Percentiles rank a stretch among this genome's conserved stretches.
Evolutionary conservation across 345 rosid species (phyloP).

Genomic region (Salix viminalis): DNA sequence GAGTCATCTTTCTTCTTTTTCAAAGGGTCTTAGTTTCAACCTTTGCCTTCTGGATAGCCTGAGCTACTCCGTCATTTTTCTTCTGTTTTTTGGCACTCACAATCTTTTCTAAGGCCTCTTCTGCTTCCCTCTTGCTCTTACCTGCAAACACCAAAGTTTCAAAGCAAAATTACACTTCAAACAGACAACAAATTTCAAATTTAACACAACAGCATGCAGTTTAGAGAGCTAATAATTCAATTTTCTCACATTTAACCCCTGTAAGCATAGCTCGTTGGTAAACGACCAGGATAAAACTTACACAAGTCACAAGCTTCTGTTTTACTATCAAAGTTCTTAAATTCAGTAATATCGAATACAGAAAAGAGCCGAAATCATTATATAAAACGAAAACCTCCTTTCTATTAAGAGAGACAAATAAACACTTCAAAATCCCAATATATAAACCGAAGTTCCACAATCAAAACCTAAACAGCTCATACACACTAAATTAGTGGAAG

Average conservation of each 20-base stretch:
- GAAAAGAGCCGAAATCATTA: not conserved
- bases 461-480: not conserved
- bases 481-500: not conserved
- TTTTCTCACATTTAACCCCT: not conserved
- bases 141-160: constrained; percentile 26
- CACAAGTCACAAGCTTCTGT: too few species aligned
- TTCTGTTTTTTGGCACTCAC: constrained; percentile 65
- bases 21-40: constrained; percentile 40
- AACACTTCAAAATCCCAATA: not conserved
- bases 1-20: constrained; percentile 50
- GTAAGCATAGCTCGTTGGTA: not conserved
- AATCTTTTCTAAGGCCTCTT: constrained; percentile 44
- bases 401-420: not conserved
- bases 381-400: not conserved
- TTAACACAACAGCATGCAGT: not conserved
- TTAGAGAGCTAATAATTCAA: not conserved
- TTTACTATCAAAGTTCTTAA: too few species aligned
- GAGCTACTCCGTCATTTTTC: constrained; percentile 35
- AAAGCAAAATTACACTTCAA: not conserved
- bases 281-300: too few species aligned
- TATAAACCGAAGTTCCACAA: not conserved
- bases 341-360: too few species aligned
- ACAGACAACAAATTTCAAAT: not conserved
- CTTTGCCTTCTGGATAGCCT: constrained; percentile 46
- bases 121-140: constrained; percentile 60